Conservation (phyloP, 768 basidiomycete species). For the Melanogaster broomeanus region DNA sequence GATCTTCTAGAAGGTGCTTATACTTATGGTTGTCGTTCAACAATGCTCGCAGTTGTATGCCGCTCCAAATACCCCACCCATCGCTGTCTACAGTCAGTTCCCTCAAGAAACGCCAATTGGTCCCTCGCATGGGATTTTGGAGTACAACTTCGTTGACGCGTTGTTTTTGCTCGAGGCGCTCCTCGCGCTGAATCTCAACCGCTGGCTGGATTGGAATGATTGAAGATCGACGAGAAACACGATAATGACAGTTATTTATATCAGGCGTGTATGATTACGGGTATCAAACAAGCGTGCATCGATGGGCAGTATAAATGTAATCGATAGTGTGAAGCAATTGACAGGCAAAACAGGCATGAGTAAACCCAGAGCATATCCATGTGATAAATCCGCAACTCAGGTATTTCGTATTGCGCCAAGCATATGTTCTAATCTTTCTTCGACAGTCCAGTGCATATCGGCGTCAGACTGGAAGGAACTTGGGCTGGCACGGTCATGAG, state of each 20-base stretch:
- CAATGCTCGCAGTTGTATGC: conserved; percentile 44
- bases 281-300: conserved; percentile 25
- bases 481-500: conserved; percentile 55
- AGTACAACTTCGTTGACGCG: conserved; percentile 64
- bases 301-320: conserved; percentile 18
- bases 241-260: conserved; percentile 33
- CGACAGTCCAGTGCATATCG: conserved; percentile 68
- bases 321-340: conserved; percentile 17
- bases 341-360: conserved; percentile 9
- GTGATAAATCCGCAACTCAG: conserved; percentile 30
- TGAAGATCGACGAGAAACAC: conserved; percentile 11
- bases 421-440: conserved; percentile 78
- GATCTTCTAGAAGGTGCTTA: not conserved
- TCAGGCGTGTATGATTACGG: conserved; percentile 35
- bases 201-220: conserved; percentile 65
- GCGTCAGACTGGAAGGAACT: conserved; percentile 63
- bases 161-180: conserved; percentile 62
- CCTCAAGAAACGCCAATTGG: conserved; percentile 58
- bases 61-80: conserved; percentile 44
- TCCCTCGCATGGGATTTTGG: conserved; percentile 60
- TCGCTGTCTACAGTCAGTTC: conserved; percentile 61
- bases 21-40: conserved; percentile 3
- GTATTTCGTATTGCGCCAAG: conserved; percentile 42
- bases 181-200: conserved; percentile 68
- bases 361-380: conserved; percentile 11